These are phyloP conservation scores for Penicillium psychrofluorescens DNA, from an alignment of 495 filamentous ascomycete species.

Conservation along the genomic window DNA sequence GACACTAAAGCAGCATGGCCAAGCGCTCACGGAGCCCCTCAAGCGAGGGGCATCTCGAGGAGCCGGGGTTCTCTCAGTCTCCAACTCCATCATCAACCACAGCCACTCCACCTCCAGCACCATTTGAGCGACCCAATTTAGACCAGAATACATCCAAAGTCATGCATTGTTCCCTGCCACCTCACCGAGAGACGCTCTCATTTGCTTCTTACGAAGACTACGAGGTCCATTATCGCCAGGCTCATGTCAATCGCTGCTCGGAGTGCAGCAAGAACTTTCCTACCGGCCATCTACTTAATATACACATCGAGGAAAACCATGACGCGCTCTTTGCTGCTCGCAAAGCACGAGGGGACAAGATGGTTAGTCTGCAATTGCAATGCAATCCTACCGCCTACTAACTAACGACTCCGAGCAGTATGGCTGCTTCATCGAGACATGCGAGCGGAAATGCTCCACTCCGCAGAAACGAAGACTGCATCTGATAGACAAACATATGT, in stretches of 20 bases:
- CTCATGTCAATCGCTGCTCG: conserved; percentile 76
- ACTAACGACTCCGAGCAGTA: conserved; percentile 43
- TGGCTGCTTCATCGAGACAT: conserved; percentile 81
- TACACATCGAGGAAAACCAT: conserved; percentile 92
- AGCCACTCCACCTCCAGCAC: conserved; percentile 8
- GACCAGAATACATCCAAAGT: conserved; percentile 15
- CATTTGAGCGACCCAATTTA: conserved; percentile 9
- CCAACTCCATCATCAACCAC: conserved; percentile 14
- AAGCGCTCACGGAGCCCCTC: conserved; percentile 55
- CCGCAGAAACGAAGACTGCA: conserved; percentile 80
- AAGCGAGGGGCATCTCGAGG: not conserved
- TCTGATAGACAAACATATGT: conserved; percentile 89
- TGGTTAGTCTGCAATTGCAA: conserved; percentile 44
- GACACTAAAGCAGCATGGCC: conserved; percentile 34
- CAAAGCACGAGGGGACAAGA: conserved; percentile 76
- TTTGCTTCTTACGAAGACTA: conserved; percentile 78
- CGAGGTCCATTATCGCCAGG: conserved; percentile 75
- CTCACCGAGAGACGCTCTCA: conserved; percentile 57
- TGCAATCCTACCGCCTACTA: not conserved
- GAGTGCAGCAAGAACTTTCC: conserved; percentile 78
- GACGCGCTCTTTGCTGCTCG: conserved; percentile 68
- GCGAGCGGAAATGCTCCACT: conserved; percentile 77
- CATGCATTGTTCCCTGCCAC: conserved; percentile 76
- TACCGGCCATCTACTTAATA: conserved; percentile 58
- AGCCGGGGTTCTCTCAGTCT: conserved; percentile 8